Conservation (phyloP, 768 basidiomycete genomes). For the Chalciporus piperatus region DNA sequence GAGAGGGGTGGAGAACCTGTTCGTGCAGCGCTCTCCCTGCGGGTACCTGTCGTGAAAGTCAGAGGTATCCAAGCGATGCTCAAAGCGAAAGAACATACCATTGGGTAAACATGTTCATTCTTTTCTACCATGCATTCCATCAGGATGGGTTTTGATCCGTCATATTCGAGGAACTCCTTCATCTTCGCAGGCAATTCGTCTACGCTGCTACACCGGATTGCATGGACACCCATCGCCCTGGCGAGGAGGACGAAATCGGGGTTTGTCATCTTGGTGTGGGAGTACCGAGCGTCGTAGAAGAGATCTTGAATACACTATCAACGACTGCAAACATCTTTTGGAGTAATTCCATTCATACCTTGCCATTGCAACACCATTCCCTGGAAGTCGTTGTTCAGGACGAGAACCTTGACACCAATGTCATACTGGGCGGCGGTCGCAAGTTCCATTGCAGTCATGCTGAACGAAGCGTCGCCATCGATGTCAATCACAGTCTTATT, state of each 20-base stretch:
- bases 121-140: constrained; percentile 87
- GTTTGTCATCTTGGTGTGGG: constrained; percentile 93
- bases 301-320: constrained; percentile 51
- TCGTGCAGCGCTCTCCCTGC: constrained; percentile 95
- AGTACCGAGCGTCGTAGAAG: constrained; percentile 96
- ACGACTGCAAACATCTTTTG: no score
- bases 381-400: constrained; percentile 96
- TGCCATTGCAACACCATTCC: constrained; percentile 99
- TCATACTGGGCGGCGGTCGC: constrained; percentile 86
- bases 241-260: constrained; percentile 93
- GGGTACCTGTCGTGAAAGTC: constrained; percentile 52
- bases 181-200: constrained; percentile 90
- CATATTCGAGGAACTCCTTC: constrained; percentile 98
- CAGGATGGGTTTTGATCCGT: constrained; percentile 79
- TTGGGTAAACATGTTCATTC: constrained; percentile 88
- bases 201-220: constrained; percentile 65
- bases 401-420: constrained; percentile 93
- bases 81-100: constrained; percentile 47
- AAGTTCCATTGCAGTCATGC: constrained; percentile 99
- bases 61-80: neutral
- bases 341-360: constrained; percentile 45
- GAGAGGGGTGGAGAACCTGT: constrained; percentile 71
- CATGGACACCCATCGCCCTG: constrained; percentile 89
- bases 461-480: constrained; percentile 97
- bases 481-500: constrained; percentile 93